Conservation (phyloP, 805 yeast species). For the Teunomyces pallodes region DNA sequence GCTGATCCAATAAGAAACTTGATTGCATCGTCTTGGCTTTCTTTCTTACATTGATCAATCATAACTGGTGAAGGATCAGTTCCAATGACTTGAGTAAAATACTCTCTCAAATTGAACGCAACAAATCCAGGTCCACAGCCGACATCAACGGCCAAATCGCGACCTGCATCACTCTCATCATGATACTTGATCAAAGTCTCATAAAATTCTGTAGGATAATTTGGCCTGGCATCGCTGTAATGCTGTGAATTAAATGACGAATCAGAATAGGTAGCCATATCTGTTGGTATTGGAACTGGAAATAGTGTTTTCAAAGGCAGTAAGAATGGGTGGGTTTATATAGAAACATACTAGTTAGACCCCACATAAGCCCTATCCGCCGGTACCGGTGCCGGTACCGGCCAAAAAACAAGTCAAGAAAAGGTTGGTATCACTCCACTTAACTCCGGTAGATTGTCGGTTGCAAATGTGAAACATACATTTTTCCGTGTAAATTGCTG, state of each 20-base stretch:
- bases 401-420: neutral
- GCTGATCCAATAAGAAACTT: constrained; percentile 24
- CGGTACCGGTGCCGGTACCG: constrained; percentile 1
- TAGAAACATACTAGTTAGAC: neutral
- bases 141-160: constrained; percentile 50
- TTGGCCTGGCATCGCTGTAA: constrained; percentile 63
- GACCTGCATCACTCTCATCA: constrained; percentile 14
- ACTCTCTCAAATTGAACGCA: constrained; percentile 47
- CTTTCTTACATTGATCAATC: constrained; percentile 37
- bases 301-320: neutral
- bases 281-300: neutral
- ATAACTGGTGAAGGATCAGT: constrained; percentile 59
- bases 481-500: too few species aligned
- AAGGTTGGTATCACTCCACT: too few species aligned
- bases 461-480: too few species aligned
- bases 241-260: constrained; percentile 47
- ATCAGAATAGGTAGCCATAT: constrained; percentile 65
- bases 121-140: constrained; percentile 86
- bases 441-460: too few species aligned
- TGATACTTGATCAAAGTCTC: constrained; percentile 42
- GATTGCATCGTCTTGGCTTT: constrained; percentile 14
- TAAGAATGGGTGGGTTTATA: neutral
- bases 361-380: neutral
- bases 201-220: constrained; percentile 56
- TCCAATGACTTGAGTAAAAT: constrained; percentile 55